These are phyloP conservation scores for Fraxinus americana DNA, from an alignment of 257 asterid species.

Conservation along the genomic window DNA sequence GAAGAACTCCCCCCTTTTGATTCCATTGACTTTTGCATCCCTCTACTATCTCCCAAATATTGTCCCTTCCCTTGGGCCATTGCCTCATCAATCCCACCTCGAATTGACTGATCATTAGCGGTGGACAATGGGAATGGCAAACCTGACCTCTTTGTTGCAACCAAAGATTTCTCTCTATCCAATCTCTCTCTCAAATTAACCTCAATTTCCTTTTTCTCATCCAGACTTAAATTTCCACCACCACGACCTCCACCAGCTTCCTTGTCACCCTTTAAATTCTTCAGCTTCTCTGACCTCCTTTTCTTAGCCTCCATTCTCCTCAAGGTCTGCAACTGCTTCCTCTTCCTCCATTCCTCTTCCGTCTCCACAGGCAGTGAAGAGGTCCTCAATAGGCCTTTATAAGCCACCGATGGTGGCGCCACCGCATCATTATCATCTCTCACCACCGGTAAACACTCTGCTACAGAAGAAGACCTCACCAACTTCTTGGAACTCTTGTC, in stretches of 20 bases:
- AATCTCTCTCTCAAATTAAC: constrained; percentile 56
- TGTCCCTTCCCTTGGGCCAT: constrained; percentile 51
- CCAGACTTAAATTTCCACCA: constrained; percentile 41
- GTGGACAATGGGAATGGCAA: constrained; percentile 40
- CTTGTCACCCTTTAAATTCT: constrained; percentile 47
- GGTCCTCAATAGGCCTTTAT: constrained; percentile 58
- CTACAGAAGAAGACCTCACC: constrained; percentile 72
- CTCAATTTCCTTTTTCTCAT: constrained; percentile 68
- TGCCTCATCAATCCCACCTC: constrained; percentile 46
- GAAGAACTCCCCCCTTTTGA: constrained; percentile 84
- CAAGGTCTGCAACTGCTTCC: constrained; percentile 85
- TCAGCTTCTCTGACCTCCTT: constrained; percentile 87
- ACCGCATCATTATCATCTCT: constrained; percentile 55
- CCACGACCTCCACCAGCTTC: constrained; percentile 35
- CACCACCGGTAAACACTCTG: constrained; percentile 66
- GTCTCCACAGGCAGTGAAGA: constrained; percentile 88
- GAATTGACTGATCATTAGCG: constrained; percentile 29
- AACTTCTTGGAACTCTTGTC: constrained; percentile 61
- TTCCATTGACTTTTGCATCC: constrained; percentile 51
- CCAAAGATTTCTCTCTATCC: constrained; percentile 54
- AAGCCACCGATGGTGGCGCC: constrained; percentile 41
- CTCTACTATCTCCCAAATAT: constrained; percentile 33
- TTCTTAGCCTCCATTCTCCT: constrained; percentile 95
- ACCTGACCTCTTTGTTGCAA: constrained; percentile 43
- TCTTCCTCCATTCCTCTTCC: constrained; percentile 93